Percentiles rank a stretch among this genome's conserved stretches.
Conservation (phyloP, 1,139 yeast genomes). For the Pneumocystis sp. region DNA sequence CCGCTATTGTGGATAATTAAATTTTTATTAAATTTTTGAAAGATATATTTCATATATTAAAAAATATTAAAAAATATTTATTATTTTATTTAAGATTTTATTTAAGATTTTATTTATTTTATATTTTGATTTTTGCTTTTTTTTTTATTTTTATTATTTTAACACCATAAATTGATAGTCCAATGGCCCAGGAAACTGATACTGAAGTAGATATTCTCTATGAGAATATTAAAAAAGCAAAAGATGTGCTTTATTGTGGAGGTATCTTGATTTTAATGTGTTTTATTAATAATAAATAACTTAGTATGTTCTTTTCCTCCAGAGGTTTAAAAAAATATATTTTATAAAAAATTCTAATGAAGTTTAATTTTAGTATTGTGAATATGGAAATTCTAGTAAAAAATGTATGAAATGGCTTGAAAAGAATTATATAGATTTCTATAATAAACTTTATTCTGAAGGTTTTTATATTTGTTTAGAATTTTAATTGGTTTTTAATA, state of each 20-base stretch:
- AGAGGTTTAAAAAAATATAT: not conserved
- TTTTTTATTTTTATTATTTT: not conserved
- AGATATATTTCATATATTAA: not conserved
- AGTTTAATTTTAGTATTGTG: conserved; percentile 44
- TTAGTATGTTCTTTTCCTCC: conserved; percentile 4
- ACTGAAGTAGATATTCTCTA: not conserved
- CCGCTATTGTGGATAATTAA: not conserved
- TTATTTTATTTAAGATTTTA: not conserved
- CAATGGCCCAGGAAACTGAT: not conserved
- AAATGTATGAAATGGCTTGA: conserved; percentile 77
- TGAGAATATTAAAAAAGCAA: not conserved
- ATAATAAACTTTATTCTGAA: conserved; percentile 43
- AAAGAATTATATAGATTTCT: conserved; percentile 43
- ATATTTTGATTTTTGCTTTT: not conserved
- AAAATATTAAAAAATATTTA: not conserved
- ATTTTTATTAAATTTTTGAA: not conserved
- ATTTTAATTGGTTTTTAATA: not conserved
- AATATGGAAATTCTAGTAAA: conserved; percentile 68
- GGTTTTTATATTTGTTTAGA: conserved; percentile 21
- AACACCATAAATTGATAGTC: not conserved
- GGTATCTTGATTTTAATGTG: not conserved
- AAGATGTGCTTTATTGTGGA: not conserved
- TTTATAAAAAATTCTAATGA: not conserved
- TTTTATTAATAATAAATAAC: not conserved
- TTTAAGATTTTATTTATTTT: not conserved